Conservation (phyloP, 106 monocot genomes). For the Dioscorea zingiberensis region DNA sequence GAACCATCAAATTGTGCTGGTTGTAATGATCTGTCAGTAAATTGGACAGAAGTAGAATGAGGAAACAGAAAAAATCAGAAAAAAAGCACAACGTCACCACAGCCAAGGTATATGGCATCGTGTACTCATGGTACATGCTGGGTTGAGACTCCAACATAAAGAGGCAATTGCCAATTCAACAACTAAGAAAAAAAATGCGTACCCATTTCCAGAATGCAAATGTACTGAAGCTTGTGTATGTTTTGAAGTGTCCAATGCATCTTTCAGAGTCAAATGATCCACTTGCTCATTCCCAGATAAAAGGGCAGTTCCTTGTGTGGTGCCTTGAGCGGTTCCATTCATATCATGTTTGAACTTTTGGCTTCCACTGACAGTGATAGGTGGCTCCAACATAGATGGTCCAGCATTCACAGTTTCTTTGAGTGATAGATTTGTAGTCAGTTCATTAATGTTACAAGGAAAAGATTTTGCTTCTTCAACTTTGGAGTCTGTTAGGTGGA, state of each 20-base stretch:
- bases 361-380: not conserved
- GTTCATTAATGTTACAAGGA: conserved; percentile 2
- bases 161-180: not conserved
- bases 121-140: too few relatives aligned
- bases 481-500: conserved; percentile 17
- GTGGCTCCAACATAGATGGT: conserved; percentile 2
- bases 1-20: conserved; percentile 5
- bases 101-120: too few relatives aligned
- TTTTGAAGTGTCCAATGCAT: not conserved
- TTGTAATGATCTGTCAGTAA: conserved; percentile 16
- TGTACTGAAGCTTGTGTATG: not conserved
- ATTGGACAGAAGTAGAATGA: not conserved
- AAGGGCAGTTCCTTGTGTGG: not conserved
- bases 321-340: not conserved
- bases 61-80: not conserved
- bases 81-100: not conserved
- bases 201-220: conserved; percentile 16
- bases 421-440: not conserved
- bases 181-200: conserved; percentile 1
- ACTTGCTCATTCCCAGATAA: conserved; percentile 2
- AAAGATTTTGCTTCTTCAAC: conserved; percentile 1
- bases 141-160: too few relatives aligned
- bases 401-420: conserved; percentile 5
- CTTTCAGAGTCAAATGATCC: not conserved
- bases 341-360: conserved; percentile 9